These are phyloP conservation scores for Colletotrichum viniferum DNA, from an alignment of 2,329 filamentous ascomycete species.

Conservation along the genomic window DNA sequence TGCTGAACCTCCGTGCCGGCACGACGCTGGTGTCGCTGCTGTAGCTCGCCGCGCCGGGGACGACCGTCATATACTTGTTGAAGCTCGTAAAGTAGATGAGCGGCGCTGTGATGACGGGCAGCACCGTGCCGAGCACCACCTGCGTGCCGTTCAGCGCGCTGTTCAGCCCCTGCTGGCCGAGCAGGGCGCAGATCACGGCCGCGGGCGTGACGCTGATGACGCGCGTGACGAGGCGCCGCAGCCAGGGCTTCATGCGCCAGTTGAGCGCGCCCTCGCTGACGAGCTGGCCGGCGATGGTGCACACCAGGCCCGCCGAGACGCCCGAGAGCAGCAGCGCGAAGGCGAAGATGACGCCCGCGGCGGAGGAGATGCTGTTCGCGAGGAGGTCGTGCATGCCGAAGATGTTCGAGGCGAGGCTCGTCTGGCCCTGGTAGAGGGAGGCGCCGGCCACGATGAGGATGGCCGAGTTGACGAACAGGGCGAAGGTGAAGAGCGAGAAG, in stretches of 20 bases:
- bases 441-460: conserved; percentile 89
- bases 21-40: conserved; percentile 4
- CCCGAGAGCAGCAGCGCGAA: conserved; percentile 81
- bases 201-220: conserved; percentile 80
- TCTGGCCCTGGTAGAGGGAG: conserved; percentile 67
- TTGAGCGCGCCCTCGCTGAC: conserved; percentile 81
- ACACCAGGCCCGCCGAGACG: conserved; percentile 82
- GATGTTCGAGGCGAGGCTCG: conserved; percentile 73
- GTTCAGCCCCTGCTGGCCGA: conserved; percentile 73
- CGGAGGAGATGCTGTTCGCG: conserved; percentile 69
- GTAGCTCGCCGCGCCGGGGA: conserved; percentile 15
- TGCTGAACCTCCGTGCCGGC: conserved; percentile 23
- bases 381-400: conserved; percentile 83
- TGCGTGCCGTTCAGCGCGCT: conserved; percentile 77
- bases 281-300: conserved; percentile 90
- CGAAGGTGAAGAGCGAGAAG: conserved; percentile 79
- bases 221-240: conserved; percentile 78
- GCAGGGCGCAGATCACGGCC: conserved; percentile 81
- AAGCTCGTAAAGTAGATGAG: conserved; percentile 85
- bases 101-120: conserved; percentile 82
- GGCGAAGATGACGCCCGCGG: conserved; percentile 83
- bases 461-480: conserved; percentile 82
- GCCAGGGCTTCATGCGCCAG: conserved; percentile 77
- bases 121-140: conserved; percentile 76
- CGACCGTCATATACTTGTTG: conserved; percentile 70